Evolutionary conservation across 2,329 filamentous ascomycete species (phyloP), one percentile per base, ranked within the genome.

Genomic region (Microdochium bolleyi): DNA sequence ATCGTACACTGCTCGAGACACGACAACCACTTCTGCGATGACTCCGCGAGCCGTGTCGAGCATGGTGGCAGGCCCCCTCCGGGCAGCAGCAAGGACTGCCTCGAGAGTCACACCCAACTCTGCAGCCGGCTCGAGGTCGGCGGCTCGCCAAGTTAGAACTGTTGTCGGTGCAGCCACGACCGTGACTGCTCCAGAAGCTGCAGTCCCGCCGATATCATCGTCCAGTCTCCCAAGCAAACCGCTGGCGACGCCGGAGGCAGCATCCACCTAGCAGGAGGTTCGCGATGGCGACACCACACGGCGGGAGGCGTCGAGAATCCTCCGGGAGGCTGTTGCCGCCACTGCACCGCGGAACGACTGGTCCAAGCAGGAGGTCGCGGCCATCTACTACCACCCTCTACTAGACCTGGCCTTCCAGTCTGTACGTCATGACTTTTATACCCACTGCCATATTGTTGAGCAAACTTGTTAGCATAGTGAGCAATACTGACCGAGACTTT

Each of bases 341-440:
- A 77, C 71, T 1, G 71, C 65, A 5, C 80, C 88, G 13, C 77
- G 89, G 50, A 85, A 84, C 62, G 80, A 85, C 67, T 95, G 90
- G 91, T 89, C 88, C 5, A 83, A 80, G 58, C 84, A 92, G 57
- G 87, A 95, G 71, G 90, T 95, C 56, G 74, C 85, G 10, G 82
- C 87, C 58, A 86, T 95, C 60, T 95, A 94, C 72, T 81, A 92
- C 64, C 86, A 85, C 50, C 88, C 89, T 16, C 73, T 95, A 65
- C 85, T 92, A 75, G 87, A 92, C 64, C 73, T 95, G 62, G 80
- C 85, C 10, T 87, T 84, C 67, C 84, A 87, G 66, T 81, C 88
- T 56, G 88, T 91, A 70, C 70, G 78, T 69, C 27, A 38, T 19
- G 21, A 24, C 14, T 38, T 51, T 48, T 27, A n/a, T n/a, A n/a